Percentiles rank a stretch among this genome's conserved stretches.
Conservation (phyloP, 495 filamentous ascomycete species). For the Neurospora sp. region DNA sequence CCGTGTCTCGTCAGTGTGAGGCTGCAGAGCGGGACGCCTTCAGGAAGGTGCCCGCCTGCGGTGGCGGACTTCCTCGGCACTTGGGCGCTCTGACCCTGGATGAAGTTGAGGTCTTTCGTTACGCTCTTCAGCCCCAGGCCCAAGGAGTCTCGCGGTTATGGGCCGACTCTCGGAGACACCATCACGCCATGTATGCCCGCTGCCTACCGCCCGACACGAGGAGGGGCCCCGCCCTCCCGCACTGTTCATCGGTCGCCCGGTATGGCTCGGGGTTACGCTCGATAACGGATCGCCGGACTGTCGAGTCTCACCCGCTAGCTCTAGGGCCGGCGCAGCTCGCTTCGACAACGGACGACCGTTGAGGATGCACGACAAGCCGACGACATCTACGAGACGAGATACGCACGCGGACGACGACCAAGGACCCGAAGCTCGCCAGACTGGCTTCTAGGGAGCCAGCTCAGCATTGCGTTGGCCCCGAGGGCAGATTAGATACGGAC, state of each 20-base stretch:
- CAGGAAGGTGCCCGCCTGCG: not conserved
- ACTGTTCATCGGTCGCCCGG: not conserved
- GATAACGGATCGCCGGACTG: not conserved
- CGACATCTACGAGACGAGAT: not conserved
- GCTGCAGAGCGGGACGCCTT: not conserved
- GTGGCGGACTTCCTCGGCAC: not conserved
- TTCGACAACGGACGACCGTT: not conserved
- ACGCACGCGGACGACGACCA: not conserved
- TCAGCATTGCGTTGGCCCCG: not conserved
- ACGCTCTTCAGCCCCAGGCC: not conserved
- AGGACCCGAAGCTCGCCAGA: not conserved
- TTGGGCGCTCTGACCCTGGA: not conserved
- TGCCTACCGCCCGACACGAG: not conserved
- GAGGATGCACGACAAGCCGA: not conserved
- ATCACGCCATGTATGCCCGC: not conserved
- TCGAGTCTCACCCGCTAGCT: not conserved
- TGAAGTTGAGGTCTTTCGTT: accelerated
- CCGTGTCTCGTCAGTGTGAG: not conserved
- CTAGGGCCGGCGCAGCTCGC: not conserved
- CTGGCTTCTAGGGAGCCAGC: not conserved
- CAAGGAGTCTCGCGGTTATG: not conserved
- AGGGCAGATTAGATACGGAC: not conserved
- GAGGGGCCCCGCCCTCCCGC: not conserved
- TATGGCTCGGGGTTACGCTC: not conserved
- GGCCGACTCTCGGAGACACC: not conserved